Evolutionary conservation across 495 filamentous ascomycete genomes (phyloP).

Genomic region (Daldinia grandis): DNA sequence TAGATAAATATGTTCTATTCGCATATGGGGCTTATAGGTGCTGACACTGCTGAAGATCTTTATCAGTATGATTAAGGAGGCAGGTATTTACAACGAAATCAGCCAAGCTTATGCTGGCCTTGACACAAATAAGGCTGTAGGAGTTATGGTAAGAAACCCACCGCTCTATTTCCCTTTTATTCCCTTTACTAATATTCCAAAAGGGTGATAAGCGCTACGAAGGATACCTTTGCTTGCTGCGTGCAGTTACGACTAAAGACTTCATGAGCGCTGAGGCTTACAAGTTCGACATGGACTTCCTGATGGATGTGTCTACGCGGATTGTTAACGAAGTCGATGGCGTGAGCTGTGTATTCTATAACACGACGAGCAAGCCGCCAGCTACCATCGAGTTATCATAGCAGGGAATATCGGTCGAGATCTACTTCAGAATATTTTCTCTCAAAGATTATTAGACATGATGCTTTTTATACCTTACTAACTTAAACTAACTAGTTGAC

Average conservation of each 20-base stretch:
- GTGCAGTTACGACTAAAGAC: conserved; percentile 79
- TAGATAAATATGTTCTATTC: conserved; percentile 32
- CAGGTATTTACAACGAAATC: conserved; percentile 81
- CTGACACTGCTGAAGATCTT: conserved; percentile 63
- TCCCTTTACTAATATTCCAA: background rate
- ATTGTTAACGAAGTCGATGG: conserved; percentile 90
- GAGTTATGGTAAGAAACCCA: conserved; percentile 68
- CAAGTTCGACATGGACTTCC: conserved; percentile 71
- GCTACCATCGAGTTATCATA: conserved; percentile 82
- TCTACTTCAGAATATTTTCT: background rate
- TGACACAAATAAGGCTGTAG: conserved; percentile 71
- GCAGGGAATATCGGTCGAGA: background rate
- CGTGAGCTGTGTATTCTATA: conserved; percentile 63
- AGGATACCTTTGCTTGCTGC: conserved; percentile 64
- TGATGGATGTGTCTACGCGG: conserved; percentile 71
- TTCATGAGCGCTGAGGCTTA: conserved; percentile 78
- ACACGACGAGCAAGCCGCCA: conserved; percentile 81
- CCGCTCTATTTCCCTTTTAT: background rate
- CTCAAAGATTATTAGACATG: background rate
- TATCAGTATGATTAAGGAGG: conserved; percentile 83
- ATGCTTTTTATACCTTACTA: background rate
- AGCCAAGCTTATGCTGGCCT: conserved; percentile 86
- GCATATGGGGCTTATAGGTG: background rate
- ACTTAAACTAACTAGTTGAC: too few species aligned
- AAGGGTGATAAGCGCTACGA: conserved; percentile 33